Percentiles rank a stretch among this genome's conserved stretches.
Conservation (phyloP, 768 basidiomycete species). For the Aureoboletus auriporus region DNA sequence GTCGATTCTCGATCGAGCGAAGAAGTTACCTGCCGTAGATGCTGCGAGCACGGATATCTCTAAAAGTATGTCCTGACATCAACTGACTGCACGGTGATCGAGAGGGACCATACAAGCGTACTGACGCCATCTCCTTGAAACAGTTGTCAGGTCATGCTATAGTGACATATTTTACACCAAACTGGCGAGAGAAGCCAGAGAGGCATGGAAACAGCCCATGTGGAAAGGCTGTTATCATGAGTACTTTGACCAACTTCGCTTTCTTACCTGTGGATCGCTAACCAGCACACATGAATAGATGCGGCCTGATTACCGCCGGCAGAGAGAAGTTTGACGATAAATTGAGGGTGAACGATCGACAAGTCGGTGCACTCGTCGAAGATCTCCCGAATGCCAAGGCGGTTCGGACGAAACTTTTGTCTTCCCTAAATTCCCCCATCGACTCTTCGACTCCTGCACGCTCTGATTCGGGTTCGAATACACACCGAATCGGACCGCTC, state of each 20-base stretch:
- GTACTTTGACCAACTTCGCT: conserved; percentile 33
- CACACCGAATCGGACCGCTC: conserved; percentile 14
- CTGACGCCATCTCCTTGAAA: background rate
- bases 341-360: conserved; percentile 60
- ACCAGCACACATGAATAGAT: too few relatives aligned
- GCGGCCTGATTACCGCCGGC: conserved; percentile 25
- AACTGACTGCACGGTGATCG: background rate
- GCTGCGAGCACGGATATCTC: conserved; percentile 63
- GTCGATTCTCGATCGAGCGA: conserved; percentile 72
- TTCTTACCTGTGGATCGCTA: too few relatives aligned
- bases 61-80: conserved; percentile 27
- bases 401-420: conserved; percentile 16
- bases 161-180: conserved; percentile 62
- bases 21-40: conserved; percentile 71
- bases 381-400: conserved; percentile 14
- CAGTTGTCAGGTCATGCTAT: conserved; percentile 77
- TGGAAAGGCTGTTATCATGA: conserved; percentile 80
- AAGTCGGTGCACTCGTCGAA: conserved; percentile 49
- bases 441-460: background rate
- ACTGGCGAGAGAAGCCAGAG: conserved; percentile 74
- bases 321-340: conserved; percentile 42
- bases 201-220: conserved; percentile 61
- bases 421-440: conserved; percentile 3
- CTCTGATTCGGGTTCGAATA: background rate
- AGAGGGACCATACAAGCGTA: background rate